Evolutionary conservation across 1,284 basidiomycete species (phyloP).

Genomic region (Laetiporus sulphureus): DNA sequence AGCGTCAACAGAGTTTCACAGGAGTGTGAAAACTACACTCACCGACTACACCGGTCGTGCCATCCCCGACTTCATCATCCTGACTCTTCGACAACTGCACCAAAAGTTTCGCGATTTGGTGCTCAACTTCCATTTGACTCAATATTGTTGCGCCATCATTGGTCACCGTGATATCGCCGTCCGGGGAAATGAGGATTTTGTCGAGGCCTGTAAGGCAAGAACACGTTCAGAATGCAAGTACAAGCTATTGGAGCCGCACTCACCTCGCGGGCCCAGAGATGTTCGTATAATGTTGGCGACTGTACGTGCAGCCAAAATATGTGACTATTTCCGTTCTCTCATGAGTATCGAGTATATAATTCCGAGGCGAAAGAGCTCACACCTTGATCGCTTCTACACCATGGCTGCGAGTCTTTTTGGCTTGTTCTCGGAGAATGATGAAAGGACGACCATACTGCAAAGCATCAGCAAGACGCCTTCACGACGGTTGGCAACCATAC

Average conservation of each 20-base stretch:
- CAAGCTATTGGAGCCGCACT: slow-evolving; percentile 8
- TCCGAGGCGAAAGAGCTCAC: slow-evolving; percentile 13
- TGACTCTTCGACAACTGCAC: slow-evolving; percentile 97
- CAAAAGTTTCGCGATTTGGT: slow-evolving; percentile 96
- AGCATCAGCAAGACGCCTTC: no score
- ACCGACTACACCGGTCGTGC: slow-evolving; percentile 98
- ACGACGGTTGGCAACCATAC: no score
- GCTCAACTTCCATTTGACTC: slow-evolving; percentile 96
- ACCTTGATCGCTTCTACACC: slow-evolving; percentile 97
- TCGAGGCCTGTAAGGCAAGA: slow-evolving; percentile 66
- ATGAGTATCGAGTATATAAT: neutral
- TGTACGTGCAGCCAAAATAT: slow-evolving; percentile 90
- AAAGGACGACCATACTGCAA: slow-evolving; percentile 90
- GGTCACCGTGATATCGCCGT: slow-evolving; percentile 98
- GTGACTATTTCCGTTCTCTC: slow-evolving; percentile 48
- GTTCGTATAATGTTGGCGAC: slow-evolving; percentile 95
- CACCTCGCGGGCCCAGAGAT: slow-evolving; percentile 90
- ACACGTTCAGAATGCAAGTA: slow-evolving; percentile 1
- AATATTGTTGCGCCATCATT: slow-evolving; percentile 98
- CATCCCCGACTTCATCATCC: slow-evolving; percentile 99
- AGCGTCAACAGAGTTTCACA: no score
- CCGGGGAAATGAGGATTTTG: slow-evolving; percentile 98
- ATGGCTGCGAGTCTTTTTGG: slow-evolving; percentile 90
- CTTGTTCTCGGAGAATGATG: slow-evolving; percentile 95
- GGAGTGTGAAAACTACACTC: slow-evolving; percentile 37